Base-by-base conservation (phyloP, 257 asterid species). In the Henckelia pumila region DNA sequence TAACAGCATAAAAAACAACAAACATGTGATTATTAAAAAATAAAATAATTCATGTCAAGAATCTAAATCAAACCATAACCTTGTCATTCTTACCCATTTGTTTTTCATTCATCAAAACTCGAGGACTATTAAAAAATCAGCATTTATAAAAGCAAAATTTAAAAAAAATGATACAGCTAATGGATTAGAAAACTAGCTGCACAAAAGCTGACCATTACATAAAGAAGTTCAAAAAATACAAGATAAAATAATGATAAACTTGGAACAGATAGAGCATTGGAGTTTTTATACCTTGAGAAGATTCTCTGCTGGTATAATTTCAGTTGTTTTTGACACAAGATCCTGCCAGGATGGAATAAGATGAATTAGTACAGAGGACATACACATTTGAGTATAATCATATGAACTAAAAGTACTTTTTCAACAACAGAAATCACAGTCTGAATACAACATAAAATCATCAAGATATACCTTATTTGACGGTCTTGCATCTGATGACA, bases 261-360 rank as follows among this genome's bases (percentile, higher is more conserved):
- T 26, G 32, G 29, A 29, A 40, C 55, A 29, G 30, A 59, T 21
- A n/a, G 21, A 55, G 21, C 32, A 37, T n/a, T 26, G 21, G 49
- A 64, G 17, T 56, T 16, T 71, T 32, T 71, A 52, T 80, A 93
- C 97, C 99, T 88, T 94, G 67, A 94, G 95, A 81, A 94, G 99
- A 86, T n/a, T 94, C 83, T 91, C 93, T 6, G 99, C 99, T 7
- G 85, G 81, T 73, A 86, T 67, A 63, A 71, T 72, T 72, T 82
- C 75, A 66, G 49, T 68, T 47, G 61, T 56, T 70, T 76, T 72
- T 59, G 76, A 76, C 67, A 71, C 66, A 69, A 76, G 70, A 77
- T 66, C 82, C 98, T 93, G 92, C 16, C 35, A 78, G 56, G 61
- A 65, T 53, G 30, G 35, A 77, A 71, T 63, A 76, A 73, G 70